Percentiles rank a stretch among this genome's conserved stretches.
Conservation (phyloP, 2,329 filamentous ascomycete genomes). For the Ophiostoma sp. region DNA sequence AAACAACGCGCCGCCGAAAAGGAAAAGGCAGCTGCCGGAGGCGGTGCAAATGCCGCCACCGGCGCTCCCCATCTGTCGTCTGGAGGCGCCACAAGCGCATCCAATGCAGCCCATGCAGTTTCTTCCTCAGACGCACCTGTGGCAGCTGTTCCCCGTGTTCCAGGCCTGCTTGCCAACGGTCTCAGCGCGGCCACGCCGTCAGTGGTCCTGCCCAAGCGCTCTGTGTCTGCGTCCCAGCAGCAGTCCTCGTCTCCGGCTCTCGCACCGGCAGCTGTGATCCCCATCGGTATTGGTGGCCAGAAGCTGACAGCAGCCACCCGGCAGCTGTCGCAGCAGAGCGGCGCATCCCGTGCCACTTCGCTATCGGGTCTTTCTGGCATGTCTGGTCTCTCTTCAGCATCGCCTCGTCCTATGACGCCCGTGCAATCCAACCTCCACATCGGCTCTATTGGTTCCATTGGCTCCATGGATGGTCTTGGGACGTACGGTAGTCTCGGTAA, state of each 20-base stretch:
- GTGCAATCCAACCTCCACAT: constrained; percentile 50
- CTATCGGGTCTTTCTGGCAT: constrained; percentile 37
- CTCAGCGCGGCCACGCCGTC: constrained; percentile 23
- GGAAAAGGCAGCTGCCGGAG: constrained; percentile 41
- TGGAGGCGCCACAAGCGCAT: neutral
- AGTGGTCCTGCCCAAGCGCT: constrained; percentile 39
- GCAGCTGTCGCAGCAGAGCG: constrained; percentile 73
- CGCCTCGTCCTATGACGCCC: constrained; percentile 58
- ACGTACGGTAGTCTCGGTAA: constrained; percentile 14
- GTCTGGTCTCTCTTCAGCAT: constrained; percentile 38
- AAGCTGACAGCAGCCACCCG: constrained; percentile 43
- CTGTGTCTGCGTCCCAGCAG: constrained; percentile 48
- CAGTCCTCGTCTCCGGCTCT: constrained; percentile 33
- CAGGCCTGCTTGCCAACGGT: constrained; percentile 24
- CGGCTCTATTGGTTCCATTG: constrained; percentile 42
- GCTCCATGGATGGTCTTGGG: constrained; percentile 42
- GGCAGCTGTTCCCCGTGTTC: constrained; percentile 11
- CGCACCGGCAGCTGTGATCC: constrained; percentile 71
- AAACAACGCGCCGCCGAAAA: constrained; percentile 43
- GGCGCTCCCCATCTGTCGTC: constrained; percentile 28
- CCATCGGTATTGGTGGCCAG: constrained; percentile 35
- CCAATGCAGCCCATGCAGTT: neutral
- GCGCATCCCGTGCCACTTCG: constrained; percentile 58
- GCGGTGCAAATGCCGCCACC: constrained; percentile 33
- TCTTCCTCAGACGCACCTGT: constrained; percentile 24